These are phyloP conservation scores for Lomentospora prolificans DNA, from an alignment of 2,329 filamentous ascomycete genomes.

Conservation along the genomic window DNA sequence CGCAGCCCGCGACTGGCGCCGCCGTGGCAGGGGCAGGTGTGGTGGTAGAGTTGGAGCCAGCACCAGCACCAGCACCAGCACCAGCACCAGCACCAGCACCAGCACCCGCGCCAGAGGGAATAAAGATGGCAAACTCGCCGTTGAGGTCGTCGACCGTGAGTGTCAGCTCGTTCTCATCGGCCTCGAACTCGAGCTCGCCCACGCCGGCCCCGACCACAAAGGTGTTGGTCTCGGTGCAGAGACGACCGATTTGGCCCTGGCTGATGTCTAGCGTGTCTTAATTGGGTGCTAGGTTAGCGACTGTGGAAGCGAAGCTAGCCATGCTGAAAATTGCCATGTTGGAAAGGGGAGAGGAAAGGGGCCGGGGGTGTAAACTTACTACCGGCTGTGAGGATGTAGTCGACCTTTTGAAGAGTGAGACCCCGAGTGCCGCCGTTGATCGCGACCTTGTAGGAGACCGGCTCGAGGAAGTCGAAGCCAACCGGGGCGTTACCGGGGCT, in stretches of 20 bases:
- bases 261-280: conserved; percentile 24
- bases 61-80: conserved; percentile 12
- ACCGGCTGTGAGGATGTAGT: conserved; percentile 26
- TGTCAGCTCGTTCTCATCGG: conserved; percentile 28
- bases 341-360: neutral
- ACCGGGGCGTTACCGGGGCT: conserved; percentile 22
- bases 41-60: neutral
- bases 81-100: conserved; percentile 14
- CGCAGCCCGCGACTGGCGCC: neutral
- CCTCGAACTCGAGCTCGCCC: conserved; percentile 31
- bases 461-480: conserved; percentile 27
- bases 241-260: conserved; percentile 23
- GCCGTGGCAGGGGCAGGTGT: neutral
- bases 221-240: conserved; percentile 23
- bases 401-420: conserved; percentile 27
- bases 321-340: neutral
- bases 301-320: neutral
- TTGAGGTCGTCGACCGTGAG: conserved; percentile 20
- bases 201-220: conserved; percentile 25
- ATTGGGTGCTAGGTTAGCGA: neutral
- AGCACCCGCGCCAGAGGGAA: conserved; percentile 17
- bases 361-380: conserved; percentile 17
- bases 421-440: conserved; percentile 21
- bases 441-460: conserved; percentile 24
- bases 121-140: conserved; percentile 24